A percentile compares a stretch with the other conserved stretches of the same genome.
phyloP scores from a whole-genome alignment of 139 green algal species.

The Chlamydomonas sphaeroides region DNA sequence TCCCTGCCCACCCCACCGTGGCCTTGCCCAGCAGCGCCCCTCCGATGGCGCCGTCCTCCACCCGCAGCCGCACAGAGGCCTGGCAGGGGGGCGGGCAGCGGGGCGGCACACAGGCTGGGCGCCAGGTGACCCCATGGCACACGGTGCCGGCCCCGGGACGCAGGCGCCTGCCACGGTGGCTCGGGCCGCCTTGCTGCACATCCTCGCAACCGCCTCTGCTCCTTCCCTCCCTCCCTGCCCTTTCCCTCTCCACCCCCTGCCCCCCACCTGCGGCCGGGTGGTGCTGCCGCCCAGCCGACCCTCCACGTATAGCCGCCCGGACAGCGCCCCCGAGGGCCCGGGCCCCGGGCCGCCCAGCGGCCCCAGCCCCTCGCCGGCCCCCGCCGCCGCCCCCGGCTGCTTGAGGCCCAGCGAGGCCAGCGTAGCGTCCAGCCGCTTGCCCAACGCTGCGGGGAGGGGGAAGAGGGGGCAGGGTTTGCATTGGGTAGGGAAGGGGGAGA shows the following conservation, averaged over 20 bases:
- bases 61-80: slow-evolving; percentile 56
- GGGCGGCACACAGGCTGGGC: too few relatives aligned
- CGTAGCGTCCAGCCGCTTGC: slow-evolving; percentile 48
- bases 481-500: not conserved
- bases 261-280: slow-evolving; percentile 41
- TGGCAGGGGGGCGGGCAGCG: not conserved
- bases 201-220: too few relatives aligned
- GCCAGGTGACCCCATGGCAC: too few relatives aligned
- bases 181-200: too few relatives aligned
- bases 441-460: slow-evolving; percentile 38
- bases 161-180: too few relatives aligned
- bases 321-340: slow-evolving; percentile 60
- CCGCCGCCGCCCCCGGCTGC: slow-evolving; percentile 6
- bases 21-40: slow-evolving; percentile 60
- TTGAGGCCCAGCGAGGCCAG: slow-evolving; percentile 48
- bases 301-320: slow-evolving; percentile 81
- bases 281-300: slow-evolving; percentile 70
- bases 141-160: too few relatives aligned
- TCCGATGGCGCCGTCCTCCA: slow-evolving; percentile 82
- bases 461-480: too few relatives aligned
- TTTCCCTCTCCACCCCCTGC: slow-evolving; percentile 50
- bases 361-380: not conserved
- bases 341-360: too few relatives aligned
- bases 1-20: not conserved
- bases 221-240: too few relatives aligned